Percentiles rank a stretch among this genome's conserved stretches.
These are phyloP conservation scores for Mortierella sp. DNA, from an alignment of 371 early-diverging fungal genomes.

Conservation along the genomic window DNA sequence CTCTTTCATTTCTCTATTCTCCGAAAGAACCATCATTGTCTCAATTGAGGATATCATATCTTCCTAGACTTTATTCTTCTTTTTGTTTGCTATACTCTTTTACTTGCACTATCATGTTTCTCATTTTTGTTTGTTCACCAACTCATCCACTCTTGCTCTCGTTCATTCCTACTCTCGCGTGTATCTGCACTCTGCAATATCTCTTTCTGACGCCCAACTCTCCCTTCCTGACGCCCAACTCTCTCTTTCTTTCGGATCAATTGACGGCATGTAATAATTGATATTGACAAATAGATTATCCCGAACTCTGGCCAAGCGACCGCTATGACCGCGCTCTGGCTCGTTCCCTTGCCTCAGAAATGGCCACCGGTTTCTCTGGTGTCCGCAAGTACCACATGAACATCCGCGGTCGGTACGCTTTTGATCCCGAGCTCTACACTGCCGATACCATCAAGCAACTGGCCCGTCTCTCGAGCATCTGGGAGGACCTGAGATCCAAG, in stretches of 20 bases:
- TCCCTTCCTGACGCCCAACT: no score
- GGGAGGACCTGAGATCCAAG: slow-evolving; percentile 48
- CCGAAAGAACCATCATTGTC: neutral
- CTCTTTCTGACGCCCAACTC: no score
- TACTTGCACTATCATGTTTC: no score
- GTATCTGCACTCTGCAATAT: no score
- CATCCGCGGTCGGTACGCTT: slow-evolving; percentile 29
- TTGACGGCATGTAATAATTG: neutral
- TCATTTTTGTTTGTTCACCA: no score
- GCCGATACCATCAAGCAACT: slow-evolving; percentile 28
- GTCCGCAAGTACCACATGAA: slow-evolving; percentile 52
- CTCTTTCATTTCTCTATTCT: no score
- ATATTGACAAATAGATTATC: slow-evolving; percentile 35
- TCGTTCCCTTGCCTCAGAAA: slow-evolving; percentile 52
- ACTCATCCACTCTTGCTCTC: no score
- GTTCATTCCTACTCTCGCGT: no score
- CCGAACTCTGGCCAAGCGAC: slow-evolving; percentile 51
- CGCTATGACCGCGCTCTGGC: slow-evolving; percentile 54
- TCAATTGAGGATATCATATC: no score
- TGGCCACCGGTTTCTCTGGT: slow-evolving; percentile 47
- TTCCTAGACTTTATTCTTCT: no score
- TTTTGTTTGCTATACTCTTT: no score
- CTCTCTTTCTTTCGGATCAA: neutral
- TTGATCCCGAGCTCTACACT: slow-evolving; percentile 34
- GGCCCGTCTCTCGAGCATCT: slow-evolving; percentile 36